These are phyloP conservation scores for Oryza brachyantha DNA, from an alignment of 176 grass and related monocot genomes.

Conservation along the genomic window DNA sequence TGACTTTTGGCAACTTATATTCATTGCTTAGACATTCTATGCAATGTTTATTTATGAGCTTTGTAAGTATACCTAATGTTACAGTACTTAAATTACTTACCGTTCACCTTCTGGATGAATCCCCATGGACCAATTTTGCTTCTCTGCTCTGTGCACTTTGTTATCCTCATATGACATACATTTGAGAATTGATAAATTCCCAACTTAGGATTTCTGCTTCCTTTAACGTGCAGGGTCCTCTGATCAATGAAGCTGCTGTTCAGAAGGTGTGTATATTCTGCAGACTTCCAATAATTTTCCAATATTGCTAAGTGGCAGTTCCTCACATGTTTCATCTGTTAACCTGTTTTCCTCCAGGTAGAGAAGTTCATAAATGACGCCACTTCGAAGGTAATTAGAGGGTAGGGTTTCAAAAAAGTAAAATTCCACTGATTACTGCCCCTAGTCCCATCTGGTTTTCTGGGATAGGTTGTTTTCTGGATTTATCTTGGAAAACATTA, in stretches of 20 bases:
- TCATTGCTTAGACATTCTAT: neutral
- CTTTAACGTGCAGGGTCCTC: conserved; percentile 71
- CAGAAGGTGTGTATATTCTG: conserved; percentile 67
- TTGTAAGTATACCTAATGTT: conserved; percentile 15
- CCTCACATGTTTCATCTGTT: conserved; percentile 33
- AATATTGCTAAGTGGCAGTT: neutral
- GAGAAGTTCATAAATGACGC: conserved; percentile 83
- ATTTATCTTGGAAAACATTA: neutral
- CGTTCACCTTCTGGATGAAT: neutral
- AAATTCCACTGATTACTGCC: neutral
- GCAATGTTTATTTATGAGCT: neutral
- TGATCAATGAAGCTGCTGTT: conserved; percentile 90
- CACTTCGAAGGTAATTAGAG: conserved; percentile 72
- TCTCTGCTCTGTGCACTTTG: conserved; percentile 17
- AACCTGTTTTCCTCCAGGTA: conserved; percentile 51
- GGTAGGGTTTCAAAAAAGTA: neutral
- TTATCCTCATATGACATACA: neutral
- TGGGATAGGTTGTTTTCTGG: neutral
- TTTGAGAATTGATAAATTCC: conserved; percentile 11
- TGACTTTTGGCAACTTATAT: conserved; percentile 5
- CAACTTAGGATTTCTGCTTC: conserved; percentile 15
- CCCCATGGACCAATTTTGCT: neutral
- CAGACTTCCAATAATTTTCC: neutral
- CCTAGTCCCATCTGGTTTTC: neutral
- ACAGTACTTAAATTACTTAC: neutral